Evolutionary conservation across 2,329 filamentous ascomycete species (phyloP).

Genomic region (Paramyrothecium roridum): DNA sequence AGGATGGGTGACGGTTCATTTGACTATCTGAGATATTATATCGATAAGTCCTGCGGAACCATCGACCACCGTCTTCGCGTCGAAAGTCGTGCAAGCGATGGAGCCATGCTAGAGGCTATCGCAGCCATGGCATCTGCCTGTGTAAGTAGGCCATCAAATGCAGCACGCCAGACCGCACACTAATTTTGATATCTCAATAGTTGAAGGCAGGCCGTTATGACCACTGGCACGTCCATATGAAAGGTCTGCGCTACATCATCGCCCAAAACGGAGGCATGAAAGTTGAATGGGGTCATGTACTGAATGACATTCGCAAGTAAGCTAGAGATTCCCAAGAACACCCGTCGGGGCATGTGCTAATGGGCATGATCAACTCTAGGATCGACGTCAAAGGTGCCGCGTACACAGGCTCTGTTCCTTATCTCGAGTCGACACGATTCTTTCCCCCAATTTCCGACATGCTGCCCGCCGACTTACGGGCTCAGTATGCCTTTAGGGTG

Average conservation of each 20-base stretch:
- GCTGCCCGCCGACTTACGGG: conserved; percentile 12
- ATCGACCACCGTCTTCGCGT: conserved; percentile 2
- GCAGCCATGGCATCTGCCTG: conserved; percentile 24
- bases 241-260: conserved; percentile 26
- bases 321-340: background rate
- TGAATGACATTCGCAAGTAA: conserved; percentile 25
- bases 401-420: conserved; percentile 24
- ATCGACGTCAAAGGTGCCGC: conserved; percentile 32
- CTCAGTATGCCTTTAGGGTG: conserved; percentile 10
- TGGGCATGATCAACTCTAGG: conserved; percentile 11
- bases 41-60: conserved; percentile 1
- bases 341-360: background rate
- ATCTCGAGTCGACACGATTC: conserved; percentile 23
- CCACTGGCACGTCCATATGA: conserved; percentile 35
- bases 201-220: conserved; percentile 30
- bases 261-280: conserved; percentile 22
- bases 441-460: conserved; percentile 18
- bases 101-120: conserved; percentile 26
- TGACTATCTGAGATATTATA: background rate
- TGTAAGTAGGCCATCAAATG: conserved; percentile 10
- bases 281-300: conserved; percentile 8
- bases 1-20: background rate
- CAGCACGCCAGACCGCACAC: background rate
- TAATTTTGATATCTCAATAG: conserved; percentile 6
- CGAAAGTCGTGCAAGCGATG: conserved; percentile 6